Evolutionary conservation across 2,329 filamentous ascomycete genomes (phyloP).

Genomic region (Stemphylium vesicarium): DNA sequence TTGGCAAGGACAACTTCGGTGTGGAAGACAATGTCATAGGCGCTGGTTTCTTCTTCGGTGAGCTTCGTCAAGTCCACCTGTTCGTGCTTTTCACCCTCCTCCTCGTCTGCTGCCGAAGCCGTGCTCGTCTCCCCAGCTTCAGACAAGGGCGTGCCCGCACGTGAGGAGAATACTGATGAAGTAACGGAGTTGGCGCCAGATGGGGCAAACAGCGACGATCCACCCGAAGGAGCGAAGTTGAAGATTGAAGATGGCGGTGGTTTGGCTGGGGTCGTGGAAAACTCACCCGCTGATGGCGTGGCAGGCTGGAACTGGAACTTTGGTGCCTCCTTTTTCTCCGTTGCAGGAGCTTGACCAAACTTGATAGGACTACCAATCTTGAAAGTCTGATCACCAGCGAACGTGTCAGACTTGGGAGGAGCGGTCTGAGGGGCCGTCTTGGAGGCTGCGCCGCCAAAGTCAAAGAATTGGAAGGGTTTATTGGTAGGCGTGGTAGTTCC

Average conservation of each 20-base stretch:
- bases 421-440: slow-evolving; percentile 36
- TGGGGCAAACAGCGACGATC: slow-evolving; percentile 29
- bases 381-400: slow-evolving; percentile 47
- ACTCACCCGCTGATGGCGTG: slow-evolving; percentile 31
- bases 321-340: slow-evolving; percentile 33
- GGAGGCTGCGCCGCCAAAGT: slow-evolving; percentile 37
- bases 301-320: slow-evolving; percentile 38
- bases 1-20: slow-evolving; percentile 37
- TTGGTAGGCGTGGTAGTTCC: slow-evolving; percentile 36
- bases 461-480: slow-evolving; percentile 36
- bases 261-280: slow-evolving; percentile 38
- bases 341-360: slow-evolving; percentile 33
- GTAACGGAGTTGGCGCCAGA: slow-evolving; percentile 32
- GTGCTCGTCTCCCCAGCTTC: slow-evolving; percentile 40
- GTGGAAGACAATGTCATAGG: slow-evolving; percentile 45
- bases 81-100: slow-evolving; percentile 36
- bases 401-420: slow-evolving; percentile 35
- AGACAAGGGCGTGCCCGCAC: slow-evolving; percentile 45
- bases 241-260: slow-evolving; percentile 31
- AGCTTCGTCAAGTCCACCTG: slow-evolving; percentile 42
- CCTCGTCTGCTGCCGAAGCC: slow-evolving; percentile 35
- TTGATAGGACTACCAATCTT: slow-evolving; percentile 46
- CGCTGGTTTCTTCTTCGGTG: slow-evolving; percentile 39
- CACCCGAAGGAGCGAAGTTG: slow-evolving; percentile 29
- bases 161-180: slow-evolving; percentile 43